phyloP scores from a whole-genome alignment of 768 basidiomycete species.

The Amanita fuliginea region DNA sequence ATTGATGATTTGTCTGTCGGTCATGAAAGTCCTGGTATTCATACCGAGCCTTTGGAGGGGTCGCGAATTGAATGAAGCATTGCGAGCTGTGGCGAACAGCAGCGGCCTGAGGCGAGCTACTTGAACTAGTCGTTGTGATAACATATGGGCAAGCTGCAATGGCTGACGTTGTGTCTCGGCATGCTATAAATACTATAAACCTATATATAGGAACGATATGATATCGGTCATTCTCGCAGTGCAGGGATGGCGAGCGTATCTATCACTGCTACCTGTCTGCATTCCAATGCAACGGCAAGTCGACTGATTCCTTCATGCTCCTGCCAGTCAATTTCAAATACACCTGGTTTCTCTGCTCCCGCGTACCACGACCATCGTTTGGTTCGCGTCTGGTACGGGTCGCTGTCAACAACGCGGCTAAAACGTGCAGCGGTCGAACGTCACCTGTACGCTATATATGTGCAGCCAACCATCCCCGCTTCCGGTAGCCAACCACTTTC shows the following conservation, averaged over 20 bases:
- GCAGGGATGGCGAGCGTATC: slow-evolving; percentile 43
- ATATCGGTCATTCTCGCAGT: slow-evolving; percentile 10
- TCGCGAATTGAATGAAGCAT: not conserved
- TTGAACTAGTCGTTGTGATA: not conserved
- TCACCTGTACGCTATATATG: slow-evolving; percentile 59
- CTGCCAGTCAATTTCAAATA: slow-evolving; percentile 76
- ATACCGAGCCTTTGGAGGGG: not conserved
- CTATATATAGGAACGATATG: not conserved
- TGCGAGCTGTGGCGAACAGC: not conserved
- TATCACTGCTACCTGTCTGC: slow-evolving; percentile 54
- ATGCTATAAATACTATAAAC: not conserved
- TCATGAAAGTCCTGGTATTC: slow-evolving; percentile 30
- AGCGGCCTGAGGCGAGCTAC: not conserved
- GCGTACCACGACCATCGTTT: slow-evolving; percentile 58
- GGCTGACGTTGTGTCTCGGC: slow-evolving; percentile 8
- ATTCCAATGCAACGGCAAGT: slow-evolving; percentile 61
- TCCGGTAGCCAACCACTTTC: slow-evolving; percentile 63
- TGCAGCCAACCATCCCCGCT: slow-evolving; percentile 70
- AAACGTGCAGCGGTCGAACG: slow-evolving; percentile 9
- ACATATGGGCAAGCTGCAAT: slow-evolving; percentile 5
- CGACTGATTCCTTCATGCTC: slow-evolving; percentile 39
- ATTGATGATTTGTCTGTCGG: slow-evolving; percentile 20
- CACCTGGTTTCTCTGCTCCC: slow-evolving; percentile 44
- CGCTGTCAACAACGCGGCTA: not conserved
- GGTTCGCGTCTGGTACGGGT: slow-evolving; percentile 24